Evolutionary conservation across 2,329 filamentous ascomycete species (phyloP), one percentile per base, ranked within the genome.

Genomic region (Anthostomella pinea): DNA sequence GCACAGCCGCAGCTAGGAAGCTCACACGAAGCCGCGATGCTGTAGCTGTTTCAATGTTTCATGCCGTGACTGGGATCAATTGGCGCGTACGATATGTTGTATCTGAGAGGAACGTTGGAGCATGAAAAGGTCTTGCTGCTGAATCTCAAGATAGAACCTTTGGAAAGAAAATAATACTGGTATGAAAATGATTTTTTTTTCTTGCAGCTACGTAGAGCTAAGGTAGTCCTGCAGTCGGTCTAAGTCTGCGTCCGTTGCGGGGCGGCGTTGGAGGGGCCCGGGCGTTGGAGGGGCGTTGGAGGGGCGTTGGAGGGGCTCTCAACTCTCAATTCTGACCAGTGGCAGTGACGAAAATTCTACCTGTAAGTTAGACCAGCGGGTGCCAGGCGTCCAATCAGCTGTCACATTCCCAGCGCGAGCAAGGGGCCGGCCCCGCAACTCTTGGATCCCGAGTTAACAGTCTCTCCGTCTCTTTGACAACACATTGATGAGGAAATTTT

Each of bases 21-120:
- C 51, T 48, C 51, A 39, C 33, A 33, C 44, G 30, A 31, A 42
- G 51, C 45, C 48, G 49, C 35, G 45, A 46, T 39, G 49, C 48
- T 38, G 48, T 48, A 45, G 41, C 28, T 38, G 30, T 41, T 33
- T 50, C 41, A 50, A 37, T 37, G 33, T 45, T 14, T 48, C 49
- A 52, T 52, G 36, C 43, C 46, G 43, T 18, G 35, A 23, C 37
- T 17, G 22, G 22, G 20, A 19, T 20, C 32, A 34, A 45, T 41
- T 41, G 39, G 36, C 14, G 32, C 22, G 9, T 20, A n/a, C 3
- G 10, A 8, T 8, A 27, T 13, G 15, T 25, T 25, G 23, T n/a
- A n/a, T n/a, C 13, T 25, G 15, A 35, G 21, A 16, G 10, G 17
- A 17, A 8, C 13, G 8, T 15, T 10, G 9, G 16, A 20, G 8